A percentile compares a stretch with the other conserved stretches of the same genome.
phyloP scores from a whole-genome alignment of 1,139 yeast species.

The Protomyces lactucae-debilis region DNA sequence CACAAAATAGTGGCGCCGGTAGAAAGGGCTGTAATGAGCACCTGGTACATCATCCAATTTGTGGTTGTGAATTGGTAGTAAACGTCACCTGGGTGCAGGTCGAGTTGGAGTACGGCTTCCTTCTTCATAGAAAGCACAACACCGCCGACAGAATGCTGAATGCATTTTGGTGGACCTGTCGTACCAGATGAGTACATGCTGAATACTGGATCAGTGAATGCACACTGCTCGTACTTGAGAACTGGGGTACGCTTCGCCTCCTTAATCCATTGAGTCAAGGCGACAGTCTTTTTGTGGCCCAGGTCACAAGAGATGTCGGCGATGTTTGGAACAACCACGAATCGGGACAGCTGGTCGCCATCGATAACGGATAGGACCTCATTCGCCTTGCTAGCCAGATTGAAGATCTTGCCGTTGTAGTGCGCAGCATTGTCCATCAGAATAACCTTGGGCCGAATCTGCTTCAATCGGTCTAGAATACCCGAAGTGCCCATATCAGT shows the following conservation, averaged over 20 bases:
- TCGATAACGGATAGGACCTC: conserved; percentile 28
- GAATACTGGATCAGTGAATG: conserved; percentile 33
- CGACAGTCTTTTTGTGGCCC: neutral
- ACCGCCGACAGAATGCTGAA: conserved; percentile 35
- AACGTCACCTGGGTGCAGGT: conserved; percentile 32
- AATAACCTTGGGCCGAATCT: conserved; percentile 32
- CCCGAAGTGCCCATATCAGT: conserved; percentile 33
- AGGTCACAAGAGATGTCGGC: neutral
- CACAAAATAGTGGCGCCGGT: conserved; percentile 34
- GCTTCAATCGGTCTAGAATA: conserved; percentile 33
- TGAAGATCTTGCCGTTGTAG: conserved; percentile 32
- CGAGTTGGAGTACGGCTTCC: conserved; percentile 33
- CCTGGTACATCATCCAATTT: conserved; percentile 29
- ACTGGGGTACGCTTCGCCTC: neutral
- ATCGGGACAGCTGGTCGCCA: neutral
- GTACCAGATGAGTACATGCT: conserved; percentile 35
- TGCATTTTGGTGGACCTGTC: conserved; percentile 34
- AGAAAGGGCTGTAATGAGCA: conserved; percentile 34
- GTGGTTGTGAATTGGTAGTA: conserved; percentile 32
- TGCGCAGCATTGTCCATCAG: conserved; percentile 33
- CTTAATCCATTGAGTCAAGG: neutral
- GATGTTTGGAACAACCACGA: conserved; percentile 12
- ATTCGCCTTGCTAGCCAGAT: conserved; percentile 30
- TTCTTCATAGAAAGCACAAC: conserved; percentile 34
- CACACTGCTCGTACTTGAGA: conserved; percentile 32